Evolutionary conservation across 129 eudicot species (phyloP), one percentile per base, ranked within the genome.

Genomic region (Saposhnikovia divaricata): DNA sequence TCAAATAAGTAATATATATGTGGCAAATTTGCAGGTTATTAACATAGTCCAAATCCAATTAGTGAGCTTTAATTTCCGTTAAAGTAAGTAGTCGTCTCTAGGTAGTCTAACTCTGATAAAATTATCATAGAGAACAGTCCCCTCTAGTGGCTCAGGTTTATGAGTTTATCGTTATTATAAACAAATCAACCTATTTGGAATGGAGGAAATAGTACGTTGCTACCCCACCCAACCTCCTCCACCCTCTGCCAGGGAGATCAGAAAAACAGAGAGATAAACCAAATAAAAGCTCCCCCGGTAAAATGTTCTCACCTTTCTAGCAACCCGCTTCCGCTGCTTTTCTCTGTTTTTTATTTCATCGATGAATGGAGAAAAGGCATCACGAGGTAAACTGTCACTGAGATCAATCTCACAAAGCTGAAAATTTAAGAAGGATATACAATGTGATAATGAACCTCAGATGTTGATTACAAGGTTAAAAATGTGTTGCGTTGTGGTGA

Each of bases 331-430:
- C 86, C 99, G 88, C 81, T 92, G 95, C 79, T 89, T 92, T 81
- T 89, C 99, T 77, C 99, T 89, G 70, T 88, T 96, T 81, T 87
- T 96, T 73, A 96, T 82, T 89, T 96, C 95, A 85, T 90, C 93
- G 77, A 88, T 91, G 78, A 92, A 96, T 16, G 98, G 98, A 82
- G 88, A 85, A 53, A 92, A 89, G 61, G 97, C 89, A 75, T 77
- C 89, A 31, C 91, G 81, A 82, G 97, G 97, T 81, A 95, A 78
- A 66, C 79, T 82, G 69, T 73, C 90, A 79, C 85, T 71, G 61
- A 96, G 87, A 86, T 92, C 92, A 81, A 96, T 90, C 84, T 96
- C 99, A 84, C 99, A 96, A 78, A 96, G 91, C 98, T 96, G 93
- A 48, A 82, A 81, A 77, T 38, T 48, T 43, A 38, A 47, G 75